phyloP scores from a whole-genome alignment of 2,329 filamentous ascomycete genomes.

The Epichloe festucae region DNA sequence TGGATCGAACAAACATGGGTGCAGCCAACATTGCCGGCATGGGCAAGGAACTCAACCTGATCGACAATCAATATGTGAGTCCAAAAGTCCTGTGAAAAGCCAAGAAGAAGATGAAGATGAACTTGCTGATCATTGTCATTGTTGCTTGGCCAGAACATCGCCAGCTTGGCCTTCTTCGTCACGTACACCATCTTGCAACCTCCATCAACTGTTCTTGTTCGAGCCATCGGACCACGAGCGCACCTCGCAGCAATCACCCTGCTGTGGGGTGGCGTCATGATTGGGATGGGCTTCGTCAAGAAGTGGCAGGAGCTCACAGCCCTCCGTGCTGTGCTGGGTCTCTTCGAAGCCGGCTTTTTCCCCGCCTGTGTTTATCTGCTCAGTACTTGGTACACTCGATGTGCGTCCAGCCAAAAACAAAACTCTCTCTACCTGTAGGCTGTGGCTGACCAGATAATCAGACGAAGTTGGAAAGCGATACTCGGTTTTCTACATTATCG shows the following conservation, averaged over 20 bases:
- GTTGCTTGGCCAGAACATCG: conserved; percentile 34
- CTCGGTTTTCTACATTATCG: conserved; percentile 55
- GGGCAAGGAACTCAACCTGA: conserved; percentile 31
- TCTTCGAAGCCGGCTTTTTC: conserved; percentile 61
- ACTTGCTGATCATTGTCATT: neutral
- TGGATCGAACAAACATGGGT: conserved; percentile 70
- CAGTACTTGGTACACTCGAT: conserved; percentile 61
- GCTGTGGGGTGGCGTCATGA: conserved; percentile 48
- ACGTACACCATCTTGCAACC: conserved; percentile 61
- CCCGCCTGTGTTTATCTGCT: conserved; percentile 58
- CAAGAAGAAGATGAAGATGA: neutral
- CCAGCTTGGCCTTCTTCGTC: conserved; percentile 62
- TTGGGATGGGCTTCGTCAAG: conserved; percentile 51
- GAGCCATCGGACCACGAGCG: conserved; percentile 49
- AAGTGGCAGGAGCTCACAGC: conserved; percentile 38
- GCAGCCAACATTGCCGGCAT: conserved; percentile 59
- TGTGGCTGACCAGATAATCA: conserved; percentile 7
- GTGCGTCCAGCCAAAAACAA: conserved; percentile 22
- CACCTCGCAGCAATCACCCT: conserved; percentile 42
- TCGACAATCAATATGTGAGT: conserved; percentile 32
- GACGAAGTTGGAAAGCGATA: conserved; percentile 60
- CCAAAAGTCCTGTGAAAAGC: neutral
- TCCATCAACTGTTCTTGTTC: conserved; percentile 54
- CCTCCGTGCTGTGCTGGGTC: conserved; percentile 45
- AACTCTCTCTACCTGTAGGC: neutral